Evolutionary conservation across 1,284 basidiomycete genomes (phyloP).

Genomic region (Cutaneotrichosporon spelunceum): DNA sequence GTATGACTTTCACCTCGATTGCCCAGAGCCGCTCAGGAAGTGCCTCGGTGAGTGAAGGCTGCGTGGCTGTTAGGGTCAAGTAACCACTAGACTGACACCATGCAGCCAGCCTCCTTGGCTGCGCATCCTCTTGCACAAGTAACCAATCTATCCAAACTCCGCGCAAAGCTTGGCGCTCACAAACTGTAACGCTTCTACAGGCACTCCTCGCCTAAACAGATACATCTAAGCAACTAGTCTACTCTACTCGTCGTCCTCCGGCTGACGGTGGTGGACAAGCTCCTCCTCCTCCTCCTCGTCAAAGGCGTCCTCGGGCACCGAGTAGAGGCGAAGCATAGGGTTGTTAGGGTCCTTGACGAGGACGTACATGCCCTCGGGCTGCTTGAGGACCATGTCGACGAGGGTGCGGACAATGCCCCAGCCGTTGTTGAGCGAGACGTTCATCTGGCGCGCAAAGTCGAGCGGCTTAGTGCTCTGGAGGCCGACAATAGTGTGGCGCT

Average conservation of each 20-base stretch:
- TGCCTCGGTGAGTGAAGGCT: too few relatives aligned
- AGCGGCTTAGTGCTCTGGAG: constrained; percentile 91
- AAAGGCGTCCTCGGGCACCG: constrained; percentile 83
- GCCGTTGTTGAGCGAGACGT: constrained; percentile 90
- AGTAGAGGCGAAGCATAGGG: constrained; percentile 89
- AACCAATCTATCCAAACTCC: too few relatives aligned
- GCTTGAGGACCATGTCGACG: constrained; percentile 86
- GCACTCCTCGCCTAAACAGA: constrained; percentile 11
- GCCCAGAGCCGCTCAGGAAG: too few relatives aligned
- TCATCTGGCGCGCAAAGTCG: constrained; percentile 93
- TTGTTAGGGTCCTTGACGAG: constrained; percentile 94
- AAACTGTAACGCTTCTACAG: too few relatives aligned
- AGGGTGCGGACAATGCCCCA: constrained; percentile 98
- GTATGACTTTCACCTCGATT: too few relatives aligned
- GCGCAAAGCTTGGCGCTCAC: too few relatives aligned
- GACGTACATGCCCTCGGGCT: constrained; percentile 94
- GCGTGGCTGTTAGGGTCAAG: too few relatives aligned
- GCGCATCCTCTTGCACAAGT: too few relatives aligned
- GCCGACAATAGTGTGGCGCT: constrained; percentile 91
- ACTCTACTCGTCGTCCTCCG: constrained; percentile 29
- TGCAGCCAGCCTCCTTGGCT: background rate
- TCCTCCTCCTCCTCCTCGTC: constrained; percentile 79
- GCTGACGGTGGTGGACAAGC: constrained; percentile 27
- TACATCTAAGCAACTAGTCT: constrained; percentile 18
- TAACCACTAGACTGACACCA: too few relatives aligned